Percentiles rank a stretch among this genome's conserved stretches.
Conservation (phyloP, 352 stramenopile species). For the Globisporangium cylindrosporum region DNA sequence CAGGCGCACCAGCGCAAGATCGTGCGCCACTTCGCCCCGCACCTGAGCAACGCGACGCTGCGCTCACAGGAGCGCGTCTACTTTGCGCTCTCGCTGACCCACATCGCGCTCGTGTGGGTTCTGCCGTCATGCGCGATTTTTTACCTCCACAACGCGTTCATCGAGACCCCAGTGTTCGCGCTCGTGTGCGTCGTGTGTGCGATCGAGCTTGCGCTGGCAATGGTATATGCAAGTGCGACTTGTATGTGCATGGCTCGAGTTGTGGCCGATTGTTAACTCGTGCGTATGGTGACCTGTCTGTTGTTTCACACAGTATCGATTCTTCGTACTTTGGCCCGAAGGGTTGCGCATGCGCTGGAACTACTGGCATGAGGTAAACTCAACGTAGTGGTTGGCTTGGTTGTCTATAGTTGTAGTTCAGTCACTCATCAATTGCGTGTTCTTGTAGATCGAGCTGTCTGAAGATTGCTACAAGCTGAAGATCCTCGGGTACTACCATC, state of each 20-base stretch:
- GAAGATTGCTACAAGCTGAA: conserved; percentile 74
- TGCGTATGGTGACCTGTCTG: neutral
- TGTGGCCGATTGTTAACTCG: neutral
- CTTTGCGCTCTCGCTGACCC: conserved; percentile 48
- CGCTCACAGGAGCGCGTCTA: conserved; percentile 51
- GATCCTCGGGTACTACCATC: conserved; percentile 82
- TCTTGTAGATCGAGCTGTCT: conserved; percentile 57
- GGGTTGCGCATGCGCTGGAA: conserved; percentile 57
- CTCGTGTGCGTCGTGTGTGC: conserved; percentile 50
- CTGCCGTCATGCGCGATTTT: conserved; percentile 47
- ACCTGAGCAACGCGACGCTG: conserved; percentile 54
- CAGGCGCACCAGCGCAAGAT: conserved; percentile 69
- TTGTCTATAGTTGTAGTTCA: neutral
- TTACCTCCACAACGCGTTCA: conserved; percentile 48
- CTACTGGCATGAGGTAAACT: conserved; percentile 67
- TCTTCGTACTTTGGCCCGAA: conserved; percentile 71
- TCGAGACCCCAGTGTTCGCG: conserved; percentile 61
- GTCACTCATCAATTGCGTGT: neutral
- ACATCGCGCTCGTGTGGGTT: conserved; percentile 51
- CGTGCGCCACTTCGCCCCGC: conserved; percentile 67
- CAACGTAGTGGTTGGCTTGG: neutral
- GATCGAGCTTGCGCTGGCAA: conserved; percentile 41
- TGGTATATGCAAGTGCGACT: conserved; percentile 32
- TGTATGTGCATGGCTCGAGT: neutral
- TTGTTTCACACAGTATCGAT: conserved; percentile 48